These are phyloP conservation scores for Helichrysum umbraculigerum DNA, from an alignment of 129 eudicot species.

Conservation along the genomic window DNA sequence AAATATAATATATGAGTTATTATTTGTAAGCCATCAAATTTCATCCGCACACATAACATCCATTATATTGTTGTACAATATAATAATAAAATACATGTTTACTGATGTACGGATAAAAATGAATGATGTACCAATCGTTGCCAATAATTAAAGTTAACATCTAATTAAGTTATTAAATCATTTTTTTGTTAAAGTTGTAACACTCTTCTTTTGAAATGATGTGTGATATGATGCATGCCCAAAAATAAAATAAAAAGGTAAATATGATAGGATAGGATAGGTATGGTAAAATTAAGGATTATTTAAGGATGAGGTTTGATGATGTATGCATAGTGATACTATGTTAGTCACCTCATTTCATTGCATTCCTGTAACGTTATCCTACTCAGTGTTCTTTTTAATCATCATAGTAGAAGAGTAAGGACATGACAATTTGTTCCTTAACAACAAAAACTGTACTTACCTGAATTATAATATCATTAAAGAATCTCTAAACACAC, in stretches of 20 bases:
- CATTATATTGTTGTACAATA: no score
- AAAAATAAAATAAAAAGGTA: background rate
- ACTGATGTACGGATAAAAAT: no score
- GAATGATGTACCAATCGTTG: no score
- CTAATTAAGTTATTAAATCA: no score
- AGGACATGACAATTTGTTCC: conserved; percentile 10
- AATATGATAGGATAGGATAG: background rate
- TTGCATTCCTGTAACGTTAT: conserved; percentile 14
- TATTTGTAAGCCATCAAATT: no score
- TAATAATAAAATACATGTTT: no score
- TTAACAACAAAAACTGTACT: conserved; percentile 14
- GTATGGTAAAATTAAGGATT: background rate
- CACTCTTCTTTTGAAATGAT: background rate
- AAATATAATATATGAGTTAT: no score
- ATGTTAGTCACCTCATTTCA: conserved; percentile 33
- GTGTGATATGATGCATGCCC: background rate
- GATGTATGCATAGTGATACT: conserved; percentile 14
- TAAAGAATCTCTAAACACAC: conserved; percentile 10
- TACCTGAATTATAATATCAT: background rate
- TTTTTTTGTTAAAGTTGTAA: no score
- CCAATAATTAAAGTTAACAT: no score
- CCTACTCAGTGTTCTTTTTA: conserved; percentile 16
- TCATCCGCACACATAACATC: no score
- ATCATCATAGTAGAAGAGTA: conserved; percentile 10
- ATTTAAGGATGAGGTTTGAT: background rate